Conservation (phyloP, 2,329 filamentous ascomycete species). For the Myriosclerotinia duriaeana region DNA sequence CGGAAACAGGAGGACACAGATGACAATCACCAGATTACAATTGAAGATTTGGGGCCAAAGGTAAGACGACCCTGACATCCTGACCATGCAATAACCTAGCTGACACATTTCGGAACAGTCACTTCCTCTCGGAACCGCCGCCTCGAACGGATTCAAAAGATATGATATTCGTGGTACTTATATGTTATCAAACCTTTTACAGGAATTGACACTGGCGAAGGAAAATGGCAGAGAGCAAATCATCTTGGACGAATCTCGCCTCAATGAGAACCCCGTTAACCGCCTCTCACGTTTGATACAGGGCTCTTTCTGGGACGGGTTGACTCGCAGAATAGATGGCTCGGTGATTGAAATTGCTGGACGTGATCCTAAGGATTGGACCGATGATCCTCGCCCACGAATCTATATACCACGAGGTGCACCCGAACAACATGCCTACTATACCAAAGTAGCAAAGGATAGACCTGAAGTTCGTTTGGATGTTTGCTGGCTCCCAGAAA, state of each 20-base stretch:
- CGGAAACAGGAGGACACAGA: constrained; percentile 89
- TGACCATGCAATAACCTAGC: neutral
- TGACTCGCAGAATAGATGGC: constrained; percentile 87
- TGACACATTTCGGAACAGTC: constrained; percentile 51
- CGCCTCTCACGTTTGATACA: constrained; percentile 83
- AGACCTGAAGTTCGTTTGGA: constrained; percentile 84
- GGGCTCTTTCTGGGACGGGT: constrained; percentile 86
- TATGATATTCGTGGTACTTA: constrained; percentile 95
- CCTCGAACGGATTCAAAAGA: constrained; percentile 80
- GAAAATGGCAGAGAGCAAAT: constrained; percentile 88
- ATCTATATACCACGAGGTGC: constrained; percentile 87
- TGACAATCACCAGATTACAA: constrained; percentile 93
- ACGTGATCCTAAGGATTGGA: constrained; percentile 94
- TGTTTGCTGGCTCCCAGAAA: constrained; percentile 73
- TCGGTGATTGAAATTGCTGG: constrained; percentile 84
- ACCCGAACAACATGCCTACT: constrained; percentile 87
- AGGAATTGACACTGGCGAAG: constrained; percentile 90
- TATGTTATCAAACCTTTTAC: constrained; percentile 93
- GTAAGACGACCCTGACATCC: constrained; percentile 43
- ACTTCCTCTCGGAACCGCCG: constrained; percentile 78
- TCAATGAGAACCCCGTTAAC: constrained; percentile 94
- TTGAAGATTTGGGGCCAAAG: constrained; percentile 93
- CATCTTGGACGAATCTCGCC: constrained; percentile 82
- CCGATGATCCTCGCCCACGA: constrained; percentile 78
- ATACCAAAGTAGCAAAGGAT: constrained; percentile 73